These are phyloP conservation scores for Pleurotus citrinopileatus DNA, from an alignment of 768 basidiomycete species.

Conservation along the genomic window DNA sequence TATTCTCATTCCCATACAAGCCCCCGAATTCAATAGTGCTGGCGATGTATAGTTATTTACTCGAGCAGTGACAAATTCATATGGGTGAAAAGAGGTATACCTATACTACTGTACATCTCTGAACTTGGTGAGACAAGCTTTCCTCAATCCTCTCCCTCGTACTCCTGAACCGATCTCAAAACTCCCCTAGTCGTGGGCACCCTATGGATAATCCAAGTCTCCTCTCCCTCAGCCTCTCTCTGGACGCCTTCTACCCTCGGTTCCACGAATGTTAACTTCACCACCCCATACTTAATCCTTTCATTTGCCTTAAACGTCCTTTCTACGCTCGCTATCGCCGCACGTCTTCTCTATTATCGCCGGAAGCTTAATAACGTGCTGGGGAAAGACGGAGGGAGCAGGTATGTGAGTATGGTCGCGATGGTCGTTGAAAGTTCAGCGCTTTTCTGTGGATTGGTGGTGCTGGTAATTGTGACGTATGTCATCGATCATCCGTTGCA, in stretches of 20 bases:
- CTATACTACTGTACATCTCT: constrained; percentile 5
- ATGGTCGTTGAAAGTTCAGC: constrained; percentile 35
- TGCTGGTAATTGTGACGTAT: constrained; percentile 29
- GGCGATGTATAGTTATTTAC: constrained; percentile 15
- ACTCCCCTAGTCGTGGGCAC: constrained; percentile 8
- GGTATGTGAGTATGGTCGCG: constrained; percentile 23
- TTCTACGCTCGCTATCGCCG: constrained; percentile 28
- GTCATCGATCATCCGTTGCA: constrained; percentile 20
- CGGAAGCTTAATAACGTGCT: constrained; percentile 14
- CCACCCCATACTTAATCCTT: constrained; percentile 24
- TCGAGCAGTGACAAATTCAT: background rate
- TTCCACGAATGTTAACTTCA: constrained; percentile 9
- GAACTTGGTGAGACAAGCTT: constrained; percentile 1
- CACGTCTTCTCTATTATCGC: constrained; percentile 23
- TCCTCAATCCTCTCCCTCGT: background rate
- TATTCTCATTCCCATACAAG: background rate
- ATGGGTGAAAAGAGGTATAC: constrained; percentile 9
- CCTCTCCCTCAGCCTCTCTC: constrained; percentile 7
- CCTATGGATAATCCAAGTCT: constrained; percentile 11
- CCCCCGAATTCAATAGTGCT: constrained; percentile 11
- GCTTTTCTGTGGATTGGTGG: constrained; percentile 21
- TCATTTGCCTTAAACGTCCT: constrained; percentile 30
- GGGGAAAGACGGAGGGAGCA: constrained; percentile 18
- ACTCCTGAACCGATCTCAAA: background rate
- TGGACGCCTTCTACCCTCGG: constrained; percentile 14